Percentiles rank a stretch among this genome's conserved stretches.
These are phyloP conservation scores for Spizellomyces sp. DNA, from an alignment of 192 early-diverging fungal species.

Conservation along the genomic window DNA sequence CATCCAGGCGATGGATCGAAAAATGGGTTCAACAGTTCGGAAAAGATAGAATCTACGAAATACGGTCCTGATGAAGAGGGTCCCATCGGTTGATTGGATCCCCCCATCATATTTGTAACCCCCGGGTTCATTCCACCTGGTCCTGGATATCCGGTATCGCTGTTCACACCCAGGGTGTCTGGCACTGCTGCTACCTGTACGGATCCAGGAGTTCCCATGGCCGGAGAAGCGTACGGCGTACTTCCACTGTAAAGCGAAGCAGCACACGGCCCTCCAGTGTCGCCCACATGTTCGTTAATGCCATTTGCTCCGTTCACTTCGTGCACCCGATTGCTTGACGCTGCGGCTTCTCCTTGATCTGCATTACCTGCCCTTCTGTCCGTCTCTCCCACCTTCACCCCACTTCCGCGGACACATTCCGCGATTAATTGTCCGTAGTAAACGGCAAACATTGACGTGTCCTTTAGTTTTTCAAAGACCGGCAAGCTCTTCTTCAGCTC, in stretches of 20 bases:
- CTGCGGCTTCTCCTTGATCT: background rate
- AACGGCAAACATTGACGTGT: constrained; percentile 40
- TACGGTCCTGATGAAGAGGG: constrained; percentile 5
- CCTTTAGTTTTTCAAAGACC: constrained; percentile 45
- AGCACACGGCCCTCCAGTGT: too few relatives aligned
- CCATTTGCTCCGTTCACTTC: background rate
- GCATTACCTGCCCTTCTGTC: background rate
- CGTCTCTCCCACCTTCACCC: constrained; percentile 2
- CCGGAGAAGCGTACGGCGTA: background rate
- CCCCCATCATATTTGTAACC: background rate
- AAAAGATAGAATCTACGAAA: constrained; percentile 44
- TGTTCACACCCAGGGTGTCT: background rate
- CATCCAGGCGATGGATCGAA: constrained; percentile 23
- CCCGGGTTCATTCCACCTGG: background rate
- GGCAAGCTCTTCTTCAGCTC: constrained; percentile 41
- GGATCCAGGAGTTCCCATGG: background rate
- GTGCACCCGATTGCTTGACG: background rate
- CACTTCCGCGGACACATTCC: constrained; percentile 39
- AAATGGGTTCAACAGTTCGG: constrained; percentile 43
- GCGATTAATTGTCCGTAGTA: constrained; percentile 49
- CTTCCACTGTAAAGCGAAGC: too few relatives aligned
- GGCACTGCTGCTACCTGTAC: background rate
- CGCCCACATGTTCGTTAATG: background rate
- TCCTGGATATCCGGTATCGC: background rate
- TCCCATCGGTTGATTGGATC: background rate